Evolutionary conservation across 768 basidiomycete species (phyloP).

Genomic region (Podaxis sp.): DNA sequence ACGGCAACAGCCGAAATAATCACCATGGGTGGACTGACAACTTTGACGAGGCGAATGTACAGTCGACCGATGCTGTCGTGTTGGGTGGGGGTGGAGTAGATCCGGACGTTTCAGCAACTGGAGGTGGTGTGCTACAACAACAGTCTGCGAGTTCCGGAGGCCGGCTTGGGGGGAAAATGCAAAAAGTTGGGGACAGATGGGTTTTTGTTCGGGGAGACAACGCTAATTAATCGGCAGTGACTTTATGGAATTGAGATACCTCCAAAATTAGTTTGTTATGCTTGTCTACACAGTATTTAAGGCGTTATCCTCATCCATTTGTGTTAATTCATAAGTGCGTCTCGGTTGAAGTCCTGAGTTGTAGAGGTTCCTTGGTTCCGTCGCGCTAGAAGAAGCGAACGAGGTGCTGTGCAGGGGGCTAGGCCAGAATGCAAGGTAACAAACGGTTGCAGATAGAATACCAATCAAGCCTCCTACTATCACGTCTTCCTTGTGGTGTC

Average conservation of each 20-base stretch:
- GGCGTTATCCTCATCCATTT: constrained; percentile 38
- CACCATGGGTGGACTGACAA: constrained; percentile 29
- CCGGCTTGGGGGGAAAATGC: constrained; percentile 51
- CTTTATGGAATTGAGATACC: constrained; percentile 14
- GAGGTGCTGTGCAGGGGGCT: constrained; percentile 48
- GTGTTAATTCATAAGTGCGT: constrained; percentile 46
- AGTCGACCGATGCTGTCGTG: constrained; percentile 56
- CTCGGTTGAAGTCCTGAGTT: constrained; percentile 21
- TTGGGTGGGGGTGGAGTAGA: constrained; percentile 46
- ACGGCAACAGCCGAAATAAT: constrained; percentile 50
- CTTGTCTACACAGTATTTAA: constrained; percentile 33
- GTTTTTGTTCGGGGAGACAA: constrained; percentile 53
- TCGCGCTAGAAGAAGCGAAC: constrained; percentile 28
- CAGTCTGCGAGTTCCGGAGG: constrained; percentile 10
- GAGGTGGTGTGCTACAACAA: constrained; percentile 13
- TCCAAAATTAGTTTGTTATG: constrained; percentile 21
- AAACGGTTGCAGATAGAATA: constrained; percentile 42
- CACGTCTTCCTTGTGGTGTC: constrained; percentile 70
- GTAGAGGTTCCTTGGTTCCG: constrained; percentile 45
- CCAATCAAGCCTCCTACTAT: constrained; percentile 63
- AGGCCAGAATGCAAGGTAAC: constrained; percentile 66
- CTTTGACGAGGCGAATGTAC: constrained; percentile 28
- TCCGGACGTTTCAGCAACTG: constrained; percentile 13
- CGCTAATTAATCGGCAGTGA: constrained; percentile 23
- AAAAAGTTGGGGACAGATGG: constrained; percentile 71